Evolutionary conservation across 2,329 filamentous ascomycete genomes (phyloP).

Genomic region (Hyphodiscus sp.): DNA sequence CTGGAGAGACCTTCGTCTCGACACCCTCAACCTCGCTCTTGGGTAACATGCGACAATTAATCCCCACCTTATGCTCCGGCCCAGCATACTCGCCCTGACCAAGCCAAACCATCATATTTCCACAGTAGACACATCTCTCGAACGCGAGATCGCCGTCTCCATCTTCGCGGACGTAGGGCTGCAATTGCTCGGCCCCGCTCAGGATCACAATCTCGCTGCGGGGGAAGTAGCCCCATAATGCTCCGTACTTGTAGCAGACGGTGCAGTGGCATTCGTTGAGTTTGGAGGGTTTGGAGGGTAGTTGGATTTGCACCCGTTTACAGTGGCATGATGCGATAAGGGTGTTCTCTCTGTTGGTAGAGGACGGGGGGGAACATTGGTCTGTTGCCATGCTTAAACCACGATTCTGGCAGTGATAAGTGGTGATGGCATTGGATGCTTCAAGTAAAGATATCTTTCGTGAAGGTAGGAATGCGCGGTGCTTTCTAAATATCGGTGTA

Average conservation of each 20-base stretch:
- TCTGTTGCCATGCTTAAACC: not conserved
- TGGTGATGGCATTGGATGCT: too few relatives aligned
- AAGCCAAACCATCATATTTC: not conserved
- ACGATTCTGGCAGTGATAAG: too few relatives aligned
- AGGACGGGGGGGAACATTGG: not conserved
- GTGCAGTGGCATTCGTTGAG: slow-evolving; percentile 1
- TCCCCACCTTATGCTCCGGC: not conserved
- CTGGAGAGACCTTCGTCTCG: not conserved
- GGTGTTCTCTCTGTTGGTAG: not conserved
- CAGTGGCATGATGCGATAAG: not conserved
- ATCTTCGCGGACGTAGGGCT: not conserved
- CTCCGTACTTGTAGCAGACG: slow-evolving; percentile 2
- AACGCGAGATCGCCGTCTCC: not conserved
- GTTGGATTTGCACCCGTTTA: not conserved
- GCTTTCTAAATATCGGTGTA: too few relatives aligned
- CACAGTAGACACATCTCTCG: not conserved
- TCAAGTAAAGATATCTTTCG: too few relatives aligned
- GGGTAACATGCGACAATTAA: not conserved
- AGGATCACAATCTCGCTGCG: not conserved
- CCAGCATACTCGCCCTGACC: not conserved
- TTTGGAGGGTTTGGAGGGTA: not conserved
- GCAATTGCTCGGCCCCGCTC: not conserved
- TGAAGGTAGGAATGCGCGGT: too few relatives aligned
- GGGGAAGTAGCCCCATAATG: not conserved
- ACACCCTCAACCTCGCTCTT: not conserved